These are phyloP conservation scores for Eucalyptus grandis DNA, from an alignment of 345 rosid genomes.

Conservation along the genomic window DNA sequence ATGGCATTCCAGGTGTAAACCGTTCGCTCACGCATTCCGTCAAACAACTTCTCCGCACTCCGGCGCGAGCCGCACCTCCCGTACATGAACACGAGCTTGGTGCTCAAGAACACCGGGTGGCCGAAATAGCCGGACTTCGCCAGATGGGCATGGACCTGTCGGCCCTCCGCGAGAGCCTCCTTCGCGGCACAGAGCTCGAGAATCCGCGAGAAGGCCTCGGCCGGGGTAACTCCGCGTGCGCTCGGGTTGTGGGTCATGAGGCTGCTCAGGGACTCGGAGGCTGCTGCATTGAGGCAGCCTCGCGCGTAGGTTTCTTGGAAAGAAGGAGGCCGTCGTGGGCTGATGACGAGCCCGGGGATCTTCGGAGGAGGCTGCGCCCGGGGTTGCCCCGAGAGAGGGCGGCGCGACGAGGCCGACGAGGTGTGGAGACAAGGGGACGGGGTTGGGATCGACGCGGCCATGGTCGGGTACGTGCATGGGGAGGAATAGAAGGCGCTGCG, in stretches of 20 bases:
- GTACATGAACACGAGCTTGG: slow-evolving; percentile 68
- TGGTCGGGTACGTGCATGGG: neutral
- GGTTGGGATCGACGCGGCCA: neutral
- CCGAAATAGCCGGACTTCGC: slow-evolving; percentile 10
- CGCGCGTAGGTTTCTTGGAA: neutral
- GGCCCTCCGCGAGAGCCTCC: neutral
- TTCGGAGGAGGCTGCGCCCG: neutral
- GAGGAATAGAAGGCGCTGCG: neutral
- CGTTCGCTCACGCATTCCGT: slow-evolving; percentile 45
- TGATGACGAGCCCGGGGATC: neutral
- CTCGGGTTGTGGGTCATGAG: neutral
- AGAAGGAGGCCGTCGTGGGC: neutral
- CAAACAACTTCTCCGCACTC: slow-evolving; percentile 56
- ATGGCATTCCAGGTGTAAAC: slow-evolving; percentile 74
- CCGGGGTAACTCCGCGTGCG: neutral
- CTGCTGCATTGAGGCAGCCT: neutral
- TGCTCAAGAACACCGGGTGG: slow-evolving; percentile 25
- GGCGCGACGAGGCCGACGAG: neutral
- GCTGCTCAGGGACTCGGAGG: neutral
- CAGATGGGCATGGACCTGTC: slow-evolving; percentile 29
- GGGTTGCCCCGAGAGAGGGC: neutral
- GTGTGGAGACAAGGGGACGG: neutral
- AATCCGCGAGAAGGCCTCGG: neutral
- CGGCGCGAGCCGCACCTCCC: slow-evolving; percentile 39
- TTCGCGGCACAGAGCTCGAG: neutral